These are phyloP conservation scores for Solanum sejunctum DNA, from an alignment of 257 asterid species.

Conservation along the genomic window DNA sequence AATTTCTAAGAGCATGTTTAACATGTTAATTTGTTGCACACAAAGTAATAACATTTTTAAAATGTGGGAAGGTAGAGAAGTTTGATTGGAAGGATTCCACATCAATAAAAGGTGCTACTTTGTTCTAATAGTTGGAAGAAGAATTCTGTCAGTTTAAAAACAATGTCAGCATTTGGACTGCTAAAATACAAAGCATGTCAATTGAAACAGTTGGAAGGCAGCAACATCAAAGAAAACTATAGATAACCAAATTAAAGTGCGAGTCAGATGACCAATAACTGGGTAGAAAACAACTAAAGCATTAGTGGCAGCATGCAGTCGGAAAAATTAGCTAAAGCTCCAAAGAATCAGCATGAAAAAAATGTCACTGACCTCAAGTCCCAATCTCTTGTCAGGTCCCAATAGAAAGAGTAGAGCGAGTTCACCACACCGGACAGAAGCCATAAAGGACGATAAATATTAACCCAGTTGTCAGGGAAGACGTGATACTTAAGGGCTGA, in stretches of 20 bases:
- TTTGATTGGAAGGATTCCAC: background rate
- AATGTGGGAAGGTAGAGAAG: background rate
- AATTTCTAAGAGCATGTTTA: background rate
- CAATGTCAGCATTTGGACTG: background rate
- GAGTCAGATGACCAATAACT: background rate
- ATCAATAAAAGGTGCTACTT: background rate
- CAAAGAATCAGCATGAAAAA: background rate
- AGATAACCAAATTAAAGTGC: background rate
- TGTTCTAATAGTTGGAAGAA: background rate
- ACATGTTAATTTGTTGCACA: background rate
- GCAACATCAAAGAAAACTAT: background rate
- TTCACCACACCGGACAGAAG: constrained; percentile 76
- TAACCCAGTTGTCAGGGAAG: constrained; percentile 67
- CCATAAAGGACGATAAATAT: constrained; percentile 78
- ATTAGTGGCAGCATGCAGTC: background rate
- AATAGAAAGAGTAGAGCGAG: constrained; percentile 87
- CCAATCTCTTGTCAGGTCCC: constrained; percentile 95
- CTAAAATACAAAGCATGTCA: background rate
- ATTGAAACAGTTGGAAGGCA: background rate
- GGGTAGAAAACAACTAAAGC: background rate
- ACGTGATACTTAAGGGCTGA: constrained; percentile 96
- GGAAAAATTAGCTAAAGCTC: background rate
- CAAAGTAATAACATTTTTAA: background rate
- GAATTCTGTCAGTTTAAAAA: background rate
- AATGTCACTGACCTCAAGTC: constrained; percentile 61